Evolutionary conservation across 2,329 filamentous ascomycete genomes (phyloP), one percentile per base, ranked within the genome.

Genomic region (Penicillium hesseltinei): DNA sequence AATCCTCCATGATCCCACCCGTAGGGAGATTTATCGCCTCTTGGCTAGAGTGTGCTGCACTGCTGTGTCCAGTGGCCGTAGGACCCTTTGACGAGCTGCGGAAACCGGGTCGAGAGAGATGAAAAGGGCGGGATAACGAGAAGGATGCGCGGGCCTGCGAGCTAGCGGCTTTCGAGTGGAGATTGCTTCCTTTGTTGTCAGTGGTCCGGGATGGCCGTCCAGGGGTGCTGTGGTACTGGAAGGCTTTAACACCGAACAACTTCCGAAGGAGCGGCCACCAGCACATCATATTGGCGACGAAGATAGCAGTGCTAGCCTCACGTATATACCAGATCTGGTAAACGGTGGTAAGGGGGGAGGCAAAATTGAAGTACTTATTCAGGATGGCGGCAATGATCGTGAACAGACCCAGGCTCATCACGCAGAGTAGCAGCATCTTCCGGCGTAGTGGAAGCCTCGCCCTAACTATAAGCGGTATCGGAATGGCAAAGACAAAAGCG

Each of bases 351-450:
- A 66, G 65, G 2, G 69, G 75, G 7, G 66, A 72, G 42, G 65
- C 67, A 51, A 78, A 74, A 36, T 72, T 75, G 66, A 75, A 78
- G 57, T 78, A 78, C 60, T 78, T 79, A 59, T 79, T 80, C 21
- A 81, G 62, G 39, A 79, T 76, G 17, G 78, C 77, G 7, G 78
- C 77, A 27, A 78, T 66, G 27, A 81, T 70, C 21, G 74, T 71
- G 54, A 77, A 76, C 1, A 73, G 63, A 17, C 75, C 75, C 47
- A 77, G 62, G 8, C 72, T 69, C 62, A 77, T 73, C 43, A 77
- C 68, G 48, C 69, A 63, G 8, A 71, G 49, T 0, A 77, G 59
- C 0, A 75, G 58, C 3, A 74, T 9, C 54, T 77, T 77, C 27
- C 73, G 70, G 39, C 63, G 63, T 0, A 61, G 46, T 8, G 69